Evolutionary conservation across 805 yeast species (phyloP).

Genomic region (Wickerhamomyces queroliae): DNA sequence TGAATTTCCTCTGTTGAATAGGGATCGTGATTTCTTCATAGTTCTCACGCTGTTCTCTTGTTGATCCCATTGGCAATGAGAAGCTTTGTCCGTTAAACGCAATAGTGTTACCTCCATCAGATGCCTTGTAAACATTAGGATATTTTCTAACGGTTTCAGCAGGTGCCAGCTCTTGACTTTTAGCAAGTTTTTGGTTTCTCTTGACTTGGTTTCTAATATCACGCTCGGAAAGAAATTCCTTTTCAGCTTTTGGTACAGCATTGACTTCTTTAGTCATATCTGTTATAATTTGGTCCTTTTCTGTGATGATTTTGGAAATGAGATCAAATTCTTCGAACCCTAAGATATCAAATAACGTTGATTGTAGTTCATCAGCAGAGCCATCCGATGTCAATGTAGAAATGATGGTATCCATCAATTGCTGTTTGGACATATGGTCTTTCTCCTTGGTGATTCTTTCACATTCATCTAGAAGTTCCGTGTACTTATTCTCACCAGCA

Average conservation of each 20-base stretch:
- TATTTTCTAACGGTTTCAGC: conserved; percentile 45
- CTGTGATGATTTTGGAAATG: conserved; percentile 54
- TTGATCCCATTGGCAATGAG: conserved; percentile 76
- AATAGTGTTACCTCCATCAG: conserved; percentile 62
- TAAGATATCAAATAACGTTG: conserved; percentile 66
- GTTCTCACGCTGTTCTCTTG: conserved; percentile 49
- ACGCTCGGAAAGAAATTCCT: conserved; percentile 40
- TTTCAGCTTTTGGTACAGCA: conserved; percentile 18
- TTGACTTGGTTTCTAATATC: conserved; percentile 50
- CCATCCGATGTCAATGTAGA: conserved; percentile 29
- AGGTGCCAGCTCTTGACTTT: conserved; percentile 42
- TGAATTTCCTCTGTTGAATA: conserved; percentile 41
- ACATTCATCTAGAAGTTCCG: conserved; percentile 17
- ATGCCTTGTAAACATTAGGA: conserved; percentile 82
- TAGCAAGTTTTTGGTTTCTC: conserved; percentile 43
- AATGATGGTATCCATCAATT: conserved; percentile 22
- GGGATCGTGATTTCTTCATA: conserved; percentile 88
- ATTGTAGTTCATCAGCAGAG: conserved; percentile 60
- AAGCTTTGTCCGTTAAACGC: conserved; percentile 78
- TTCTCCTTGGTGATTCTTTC: conserved; percentile 28
- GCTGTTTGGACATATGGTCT: conserved; percentile 29
- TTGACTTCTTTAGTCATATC: conserved; percentile 17
- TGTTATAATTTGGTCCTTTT: conserved; percentile 28
- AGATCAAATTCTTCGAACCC: conserved; percentile 86
- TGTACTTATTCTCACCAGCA: conserved; percentile 3